phyloP scores from a whole-genome alignment of 805 yeast species.

The Kluyveromyces aestuarii region DNA sequence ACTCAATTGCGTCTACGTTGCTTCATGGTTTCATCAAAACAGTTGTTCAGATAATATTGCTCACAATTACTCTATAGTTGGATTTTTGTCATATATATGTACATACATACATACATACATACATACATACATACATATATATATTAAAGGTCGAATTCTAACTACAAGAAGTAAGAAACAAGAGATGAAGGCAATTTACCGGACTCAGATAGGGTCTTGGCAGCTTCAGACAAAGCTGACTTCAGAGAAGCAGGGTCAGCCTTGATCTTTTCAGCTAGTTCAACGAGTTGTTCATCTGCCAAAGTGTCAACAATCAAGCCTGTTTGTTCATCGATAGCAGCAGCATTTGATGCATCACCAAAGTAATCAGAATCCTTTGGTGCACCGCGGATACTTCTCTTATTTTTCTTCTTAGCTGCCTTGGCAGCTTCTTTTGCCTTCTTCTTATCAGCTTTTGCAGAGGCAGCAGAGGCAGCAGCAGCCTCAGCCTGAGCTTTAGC shows the following conservation, averaged over 20 bases:
- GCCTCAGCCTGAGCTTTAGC: constrained; percentile 74
- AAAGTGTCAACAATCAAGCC: constrained; percentile 70
- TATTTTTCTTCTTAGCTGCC: constrained; percentile 88
- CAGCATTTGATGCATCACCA: constrained; percentile 63
- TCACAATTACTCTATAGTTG: too few relatives aligned
- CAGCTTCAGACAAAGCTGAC: constrained; percentile 46
- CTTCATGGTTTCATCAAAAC: too few relatives aligned
- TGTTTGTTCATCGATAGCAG: constrained; percentile 67
- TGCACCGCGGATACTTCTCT: constrained; percentile 73
- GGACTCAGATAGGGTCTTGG: constrained; percentile 41
- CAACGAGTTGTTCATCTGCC: constrained; percentile 69
- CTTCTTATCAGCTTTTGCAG: constrained; percentile 69
- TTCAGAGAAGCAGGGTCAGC: constrained; percentile 50
- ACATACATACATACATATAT: not conserved
- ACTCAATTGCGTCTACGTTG: too few relatives aligned
- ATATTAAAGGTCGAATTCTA: not conserved
- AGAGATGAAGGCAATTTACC: constrained; percentile 46
- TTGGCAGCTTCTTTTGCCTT: constrained; percentile 94
- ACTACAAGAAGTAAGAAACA: constrained; percentile 43
- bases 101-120: too few relatives aligned
- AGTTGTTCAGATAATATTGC: too few relatives aligned
- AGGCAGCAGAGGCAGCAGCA: constrained; percentile 52
- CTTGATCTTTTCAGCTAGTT: constrained; percentile 59
- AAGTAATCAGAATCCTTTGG: constrained; percentile 81
- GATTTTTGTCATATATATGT: not conserved